Evolutionary conservation across 257 asterid genomes (phyloP).

Genomic region (Fraxinus anomala): DNA sequence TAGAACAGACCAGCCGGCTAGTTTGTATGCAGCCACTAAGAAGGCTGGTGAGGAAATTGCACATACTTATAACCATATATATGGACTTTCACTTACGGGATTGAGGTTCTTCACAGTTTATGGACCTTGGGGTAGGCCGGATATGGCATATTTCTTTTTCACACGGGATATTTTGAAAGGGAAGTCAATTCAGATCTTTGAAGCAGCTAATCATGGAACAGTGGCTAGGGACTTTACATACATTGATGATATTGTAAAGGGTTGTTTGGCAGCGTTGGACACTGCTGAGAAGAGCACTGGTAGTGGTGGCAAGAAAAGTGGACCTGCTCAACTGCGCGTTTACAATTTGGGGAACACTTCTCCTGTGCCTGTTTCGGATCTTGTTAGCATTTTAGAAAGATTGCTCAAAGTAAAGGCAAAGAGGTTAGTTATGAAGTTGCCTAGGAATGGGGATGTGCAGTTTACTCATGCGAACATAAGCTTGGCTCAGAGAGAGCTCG

Average conservation of each 20-base stretch:
- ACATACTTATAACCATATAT: slow-evolving; percentile 60
- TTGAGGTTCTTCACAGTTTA: slow-evolving; percentile 65
- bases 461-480: slow-evolving; percentile 69
- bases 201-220: slow-evolving; percentile 56
- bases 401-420: slow-evolving; percentile 60
- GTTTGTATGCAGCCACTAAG: slow-evolving; percentile 65
- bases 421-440: slow-evolving; percentile 56
- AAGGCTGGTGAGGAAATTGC: slow-evolving; percentile 68
- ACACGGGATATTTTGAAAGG: slow-evolving; percentile 58
- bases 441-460: slow-evolving; percentile 68
- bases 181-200: slow-evolving; percentile 57
- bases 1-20: slow-evolving; percentile 65
- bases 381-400: slow-evolving; percentile 63
- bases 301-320: slow-evolving; percentile 66
- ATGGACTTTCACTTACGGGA: slow-evolving; percentile 63
- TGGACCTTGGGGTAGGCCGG: slow-evolving; percentile 78
- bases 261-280: slow-evolving; percentile 61
- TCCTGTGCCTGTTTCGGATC: slow-evolving; percentile 63
- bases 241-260: slow-evolving; percentile 67
- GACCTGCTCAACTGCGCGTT: slow-evolving; percentile 56
- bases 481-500: slow-evolving; percentile 54
- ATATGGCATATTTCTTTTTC: slow-evolving; percentile 68
- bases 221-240: slow-evolving; percentile 68
- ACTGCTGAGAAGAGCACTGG: slow-evolving; percentile 67
- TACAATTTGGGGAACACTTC: slow-evolving; percentile 61